phyloP scores from a whole-genome alignment of 495 filamentous ascomycete species.

The Trichoderma reesei region DNA sequence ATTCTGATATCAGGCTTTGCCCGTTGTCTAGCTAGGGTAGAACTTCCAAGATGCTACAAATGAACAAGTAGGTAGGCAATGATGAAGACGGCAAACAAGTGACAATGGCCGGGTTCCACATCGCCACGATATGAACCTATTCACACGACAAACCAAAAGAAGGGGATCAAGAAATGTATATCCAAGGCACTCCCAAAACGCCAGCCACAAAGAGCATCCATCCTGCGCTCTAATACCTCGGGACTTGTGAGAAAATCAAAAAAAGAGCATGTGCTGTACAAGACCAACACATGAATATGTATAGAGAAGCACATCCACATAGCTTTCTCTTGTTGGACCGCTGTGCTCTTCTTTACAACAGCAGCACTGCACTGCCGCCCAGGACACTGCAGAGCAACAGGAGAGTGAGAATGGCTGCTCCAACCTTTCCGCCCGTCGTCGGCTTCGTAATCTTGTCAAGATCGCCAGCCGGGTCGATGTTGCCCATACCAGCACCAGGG shows the following conservation, averaged over 20 bases:
- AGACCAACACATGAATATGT: background rate
- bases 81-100: background rate
- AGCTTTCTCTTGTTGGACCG: background rate
- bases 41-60: conserved; percentile 5
- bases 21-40: background rate
- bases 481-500: conserved; percentile 41
- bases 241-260: background rate
- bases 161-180: background rate
- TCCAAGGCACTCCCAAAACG: background rate
- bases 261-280: background rate
- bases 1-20: conserved; percentile 4
- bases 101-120: background rate
- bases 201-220: conserved; percentile 3
- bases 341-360: conserved; percentile 22
- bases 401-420: conserved; percentile 55
- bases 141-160: background rate
- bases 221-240: conserved; percentile 1
- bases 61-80: conserved; percentile 2
- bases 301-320: background rate
- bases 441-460: conserved; percentile 28
- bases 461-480: conserved; percentile 16
- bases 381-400: conserved; percentile 46
- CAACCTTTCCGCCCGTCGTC: conserved; percentile 48
- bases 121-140: background rate
- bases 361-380: conserved; percentile 30